Base-by-base conservation (phyloP, 176 grass and related monocot genomes). In the Alloteropsis semialata region DNA sequence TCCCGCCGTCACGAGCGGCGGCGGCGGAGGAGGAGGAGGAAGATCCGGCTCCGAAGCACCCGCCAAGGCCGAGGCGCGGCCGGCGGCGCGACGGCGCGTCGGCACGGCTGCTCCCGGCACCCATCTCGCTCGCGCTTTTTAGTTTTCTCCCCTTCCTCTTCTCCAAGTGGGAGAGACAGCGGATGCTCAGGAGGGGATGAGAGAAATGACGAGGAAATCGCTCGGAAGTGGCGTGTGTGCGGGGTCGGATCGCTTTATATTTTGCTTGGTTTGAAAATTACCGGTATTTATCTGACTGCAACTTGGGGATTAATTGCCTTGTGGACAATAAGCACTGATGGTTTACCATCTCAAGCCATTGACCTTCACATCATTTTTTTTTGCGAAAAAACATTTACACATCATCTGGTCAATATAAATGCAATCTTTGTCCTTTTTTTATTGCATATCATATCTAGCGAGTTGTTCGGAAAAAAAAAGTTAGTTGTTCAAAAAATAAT, bases 41-140 rank as follows among this genome's bases (percentile, higher is more conserved):
- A 86, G 86, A 87, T 81, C 88, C 86, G 63, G 74, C 88, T 75
- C 95, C 88, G 84, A 98, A 85, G 81, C 91, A 93, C 74, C 84
- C 87, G 57, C 53, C 90, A 48, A 88, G 65, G 37, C 78, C 25
- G 74, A 82, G 84, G 60, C 85, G 86, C 72, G 55, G 60, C 69
- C 88, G 83, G 83, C 86, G 86, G 29, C 78, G 81, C 39, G 71
- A 27, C 64, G 92, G 76, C 38, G 79, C 76, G 29, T 66, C 85
- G 44, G 70, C 69, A 66, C 69, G 84, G 81, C 95, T 98, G 86
- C 84, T 98, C 43, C 88, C 95, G 56, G 88, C 90, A 21, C 95
- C 95, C 95, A 98, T 98, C 71, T 69, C 76, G 74, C 72, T 50
- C 54, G 48, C 33, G 39, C 65, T 71, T 46, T 66, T 53, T 30